A percentile compares a stretch with the other conserved stretches of the same genome.
These are phyloP conservation scores for Botryosphaeria dothidea DNA, from an alignment of 2,329 filamentous ascomycete genomes.

Conservation along the genomic window DNA sequence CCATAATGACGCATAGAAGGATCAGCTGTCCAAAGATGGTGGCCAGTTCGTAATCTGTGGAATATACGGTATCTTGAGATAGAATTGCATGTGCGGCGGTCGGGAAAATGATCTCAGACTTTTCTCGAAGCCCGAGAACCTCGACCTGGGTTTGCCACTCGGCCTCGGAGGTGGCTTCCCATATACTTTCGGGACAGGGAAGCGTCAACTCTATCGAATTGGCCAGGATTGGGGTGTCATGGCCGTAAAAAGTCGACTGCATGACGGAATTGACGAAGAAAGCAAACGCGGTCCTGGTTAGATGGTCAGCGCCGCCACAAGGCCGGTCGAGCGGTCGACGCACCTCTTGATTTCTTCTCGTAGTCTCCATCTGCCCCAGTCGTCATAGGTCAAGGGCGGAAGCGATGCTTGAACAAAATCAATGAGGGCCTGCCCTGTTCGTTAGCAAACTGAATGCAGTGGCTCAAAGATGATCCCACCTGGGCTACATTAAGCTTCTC, in stretches of 20 bases:
- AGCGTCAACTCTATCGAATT: not conserved
- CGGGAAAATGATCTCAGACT: constrained; percentile 16
- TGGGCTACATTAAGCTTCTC: not conserved
- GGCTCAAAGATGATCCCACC: not conserved
- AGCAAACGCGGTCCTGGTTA: constrained; percentile 9
- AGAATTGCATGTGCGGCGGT: constrained; percentile 15
- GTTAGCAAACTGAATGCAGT: not conserved
- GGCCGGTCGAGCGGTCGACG: too few relatives aligned
- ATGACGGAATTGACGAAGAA: constrained; percentile 4
- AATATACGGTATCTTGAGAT: constrained; percentile 10
- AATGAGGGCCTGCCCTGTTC: not conserved
- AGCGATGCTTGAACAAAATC: not conserved
- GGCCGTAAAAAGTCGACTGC: not conserved
- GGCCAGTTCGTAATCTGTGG: constrained; percentile 17
- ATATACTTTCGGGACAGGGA: constrained; percentile 9
- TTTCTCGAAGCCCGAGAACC: not conserved
- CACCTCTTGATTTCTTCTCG: constrained; percentile 18
- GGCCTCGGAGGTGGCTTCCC: constrained; percentile 9
- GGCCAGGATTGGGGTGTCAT: not conserved
- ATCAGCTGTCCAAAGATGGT: constrained; percentile 16
- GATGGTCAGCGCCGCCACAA: not conserved
- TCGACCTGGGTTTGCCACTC: constrained; percentile 1
- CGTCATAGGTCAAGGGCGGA: constrained; percentile 2
- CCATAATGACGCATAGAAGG: constrained; percentile 17
- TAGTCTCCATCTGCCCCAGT: constrained; percentile 4